Conservation (phyloP, 2,329 filamentous ascomycete genomes). For the Neopestalotiopsis sp. region DNA sequence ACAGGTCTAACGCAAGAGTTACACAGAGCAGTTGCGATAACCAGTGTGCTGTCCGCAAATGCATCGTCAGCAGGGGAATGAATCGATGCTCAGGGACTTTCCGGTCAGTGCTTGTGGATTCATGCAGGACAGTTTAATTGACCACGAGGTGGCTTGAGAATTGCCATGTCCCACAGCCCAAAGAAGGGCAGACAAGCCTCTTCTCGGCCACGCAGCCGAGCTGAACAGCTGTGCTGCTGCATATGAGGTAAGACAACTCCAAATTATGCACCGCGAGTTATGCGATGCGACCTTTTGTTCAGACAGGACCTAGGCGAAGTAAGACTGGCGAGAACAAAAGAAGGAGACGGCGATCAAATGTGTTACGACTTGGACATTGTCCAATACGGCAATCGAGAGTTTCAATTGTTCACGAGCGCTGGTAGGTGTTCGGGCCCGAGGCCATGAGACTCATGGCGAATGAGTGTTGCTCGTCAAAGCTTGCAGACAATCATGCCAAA, state of each 20-base stretch:
- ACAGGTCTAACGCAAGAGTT: too few relatives aligned
- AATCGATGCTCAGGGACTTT: too few relatives aligned
- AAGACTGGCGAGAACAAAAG: neutral
- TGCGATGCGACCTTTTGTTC: too few relatives aligned
- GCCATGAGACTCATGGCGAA: neutral
- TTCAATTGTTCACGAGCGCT: too few relatives aligned
- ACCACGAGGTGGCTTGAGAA: conserved; percentile 8
- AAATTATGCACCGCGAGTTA: too few relatives aligned
- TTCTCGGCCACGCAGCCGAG: neutral
- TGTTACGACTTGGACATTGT: neutral
- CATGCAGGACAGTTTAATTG: neutral
- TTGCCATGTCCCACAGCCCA: too few relatives aligned
- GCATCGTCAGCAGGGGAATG: too few relatives aligned
- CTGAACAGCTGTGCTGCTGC: neutral
- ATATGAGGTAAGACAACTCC: neutral
- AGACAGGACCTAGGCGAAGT: neutral
- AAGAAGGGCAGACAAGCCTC: neutral
- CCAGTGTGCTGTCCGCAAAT: too few relatives aligned
- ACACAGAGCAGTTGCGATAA: too few relatives aligned
- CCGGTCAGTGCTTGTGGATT: neutral
- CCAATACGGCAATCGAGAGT: neutral
- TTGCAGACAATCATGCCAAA: too few relatives aligned
- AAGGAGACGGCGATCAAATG: neutral
- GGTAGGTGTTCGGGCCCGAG: too few relatives aligned
- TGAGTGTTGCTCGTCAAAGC: neutral